These are phyloP conservation scores for Calonectria hawksworthii DNA, from an alignment of 2,329 filamentous ascomycete genomes.

Conservation along the genomic window DNA sequence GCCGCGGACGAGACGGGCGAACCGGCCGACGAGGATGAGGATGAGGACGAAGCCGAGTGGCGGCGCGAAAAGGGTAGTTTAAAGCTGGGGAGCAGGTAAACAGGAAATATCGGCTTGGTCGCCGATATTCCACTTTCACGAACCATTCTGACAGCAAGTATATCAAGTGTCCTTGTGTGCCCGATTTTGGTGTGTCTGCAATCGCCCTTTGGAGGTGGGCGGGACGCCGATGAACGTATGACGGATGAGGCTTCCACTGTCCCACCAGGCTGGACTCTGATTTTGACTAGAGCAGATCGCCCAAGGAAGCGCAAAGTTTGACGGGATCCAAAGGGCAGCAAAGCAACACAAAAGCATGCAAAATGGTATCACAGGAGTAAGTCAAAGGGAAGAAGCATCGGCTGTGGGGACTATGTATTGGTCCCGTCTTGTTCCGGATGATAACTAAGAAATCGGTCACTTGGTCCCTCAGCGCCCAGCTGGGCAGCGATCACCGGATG, in stretches of 20 bases:
- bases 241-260: conserved; percentile 16
- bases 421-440: conserved; percentile 22
- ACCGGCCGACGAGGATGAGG: conserved; percentile 50
- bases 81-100: conserved; percentile 66
- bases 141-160: conserved; percentile 45
- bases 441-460: conserved; percentile 35
- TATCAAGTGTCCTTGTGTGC: conserved; percentile 15
- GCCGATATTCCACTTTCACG: conserved; percentile 57
- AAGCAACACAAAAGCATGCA: conserved; percentile 1
- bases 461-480: conserved; percentile 41
- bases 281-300: neutral
- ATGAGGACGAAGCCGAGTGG: conserved; percentile 53
- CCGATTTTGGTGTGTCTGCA: neutral
- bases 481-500: conserved; percentile 47
- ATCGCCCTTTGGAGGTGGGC: conserved; percentile 7
- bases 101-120: conserved; percentile 62
- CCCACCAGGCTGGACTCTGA: neutral
- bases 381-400: neutral
- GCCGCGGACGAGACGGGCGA: conserved; percentile 46
- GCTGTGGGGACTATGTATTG: neutral
- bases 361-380: neutral
- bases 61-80: conserved; percentile 62
- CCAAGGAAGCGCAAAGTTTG: conserved; percentile 5
- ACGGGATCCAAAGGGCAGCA: neutral
- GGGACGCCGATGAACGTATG: conserved; percentile 13